phyloP scores from a whole-genome alignment of 139 green algal species.

The Auxenochlorella protothecoides region DNA sequence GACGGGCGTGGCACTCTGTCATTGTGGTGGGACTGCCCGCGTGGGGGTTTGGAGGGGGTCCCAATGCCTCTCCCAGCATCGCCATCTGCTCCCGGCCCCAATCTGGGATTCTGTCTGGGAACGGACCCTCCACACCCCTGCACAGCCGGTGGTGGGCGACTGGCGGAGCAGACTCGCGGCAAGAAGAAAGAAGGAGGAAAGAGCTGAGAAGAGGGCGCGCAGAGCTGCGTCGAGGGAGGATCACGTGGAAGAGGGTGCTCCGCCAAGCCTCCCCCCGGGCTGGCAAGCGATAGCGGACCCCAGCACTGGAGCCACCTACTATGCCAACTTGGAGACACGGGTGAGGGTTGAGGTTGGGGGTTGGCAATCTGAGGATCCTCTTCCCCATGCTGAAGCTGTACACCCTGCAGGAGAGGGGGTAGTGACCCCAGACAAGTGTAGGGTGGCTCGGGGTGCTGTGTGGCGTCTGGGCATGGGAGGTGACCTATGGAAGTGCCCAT shows the following conservation, averaged over 20 bases:
- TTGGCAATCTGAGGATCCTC: no score
- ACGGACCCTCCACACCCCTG: no score
- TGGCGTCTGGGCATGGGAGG: no score
- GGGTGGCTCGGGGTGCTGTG: no score
- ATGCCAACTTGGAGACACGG: constrained; percentile 54
- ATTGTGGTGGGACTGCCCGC: constrained; percentile 1
- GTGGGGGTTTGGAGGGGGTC: no score
- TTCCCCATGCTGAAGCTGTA: no score
- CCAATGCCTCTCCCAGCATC: no score
- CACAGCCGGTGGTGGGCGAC: constrained; percentile 30
- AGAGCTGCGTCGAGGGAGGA: background rate
- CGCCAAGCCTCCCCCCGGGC: constrained; percentile 27
- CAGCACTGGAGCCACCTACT: constrained; percentile 43
- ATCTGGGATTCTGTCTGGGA: no score
- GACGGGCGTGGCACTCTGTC: background rate
- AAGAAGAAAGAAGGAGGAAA: constrained; percentile 20
- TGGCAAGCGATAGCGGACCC: constrained; percentile 62
- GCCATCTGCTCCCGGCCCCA: no score
- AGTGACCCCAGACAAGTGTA: no score
- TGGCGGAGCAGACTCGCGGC: constrained; percentile 15
- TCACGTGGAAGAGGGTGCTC: background rate
- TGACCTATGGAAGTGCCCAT: no score
- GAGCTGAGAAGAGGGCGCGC: background rate
- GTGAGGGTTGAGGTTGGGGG: constrained; percentile 12
- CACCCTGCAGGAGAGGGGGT: no score